Base-by-base conservation (phyloP, 2,329 filamentous ascomycete genomes). In the Trichophaea hybrida region DNA sequence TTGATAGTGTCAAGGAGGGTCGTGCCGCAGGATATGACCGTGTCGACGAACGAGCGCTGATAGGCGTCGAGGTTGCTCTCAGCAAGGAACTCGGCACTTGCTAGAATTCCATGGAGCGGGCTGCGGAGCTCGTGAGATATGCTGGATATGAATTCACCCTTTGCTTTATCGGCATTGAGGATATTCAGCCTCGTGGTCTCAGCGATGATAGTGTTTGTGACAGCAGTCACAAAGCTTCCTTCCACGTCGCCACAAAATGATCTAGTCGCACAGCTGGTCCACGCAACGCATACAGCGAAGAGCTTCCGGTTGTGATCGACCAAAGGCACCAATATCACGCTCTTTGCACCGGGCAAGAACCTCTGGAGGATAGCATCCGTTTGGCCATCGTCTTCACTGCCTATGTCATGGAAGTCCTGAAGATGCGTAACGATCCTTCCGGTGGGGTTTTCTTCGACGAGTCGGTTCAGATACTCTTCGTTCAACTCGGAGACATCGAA, bases 121-220 rank as follows among this genome's bases (percentile, higher is more conserved):
- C 77, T 80, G 4, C 81, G 74, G 12, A 84, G 70, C 67, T 84
- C 81, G 65, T 84, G 81, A 2, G 77, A 80, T 5, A 84, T 75
- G 1, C 77, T 81, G 0, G 78, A 77, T 6, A 84, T 74, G 38
- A 81, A 77, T 59, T 82, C 79, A 1, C 76, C 76, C 67, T 81
- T 82, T 46, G 78, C 78, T 56, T 72, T 75, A 37, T 76, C 73
- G 0, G 73, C 71, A 34, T 75, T 75, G 38, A 76, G 69, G 0
- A 77, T 77, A 60, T 80, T 77, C 51, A 79, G 61, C 1, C 77
- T 73, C 0, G 76, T 74, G 0, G 83, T 71, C 57, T 83, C 80
- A 0, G 77, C 74, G 73, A 81, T 80, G 13, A 80, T 77, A 0
- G 76, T 75, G 57, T 77, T 76, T 0, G 75, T 75, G 61, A 81